Base-by-base conservation (phyloP, 148 eudicot genomes). In the Vaccinium corymbosum region DNA sequence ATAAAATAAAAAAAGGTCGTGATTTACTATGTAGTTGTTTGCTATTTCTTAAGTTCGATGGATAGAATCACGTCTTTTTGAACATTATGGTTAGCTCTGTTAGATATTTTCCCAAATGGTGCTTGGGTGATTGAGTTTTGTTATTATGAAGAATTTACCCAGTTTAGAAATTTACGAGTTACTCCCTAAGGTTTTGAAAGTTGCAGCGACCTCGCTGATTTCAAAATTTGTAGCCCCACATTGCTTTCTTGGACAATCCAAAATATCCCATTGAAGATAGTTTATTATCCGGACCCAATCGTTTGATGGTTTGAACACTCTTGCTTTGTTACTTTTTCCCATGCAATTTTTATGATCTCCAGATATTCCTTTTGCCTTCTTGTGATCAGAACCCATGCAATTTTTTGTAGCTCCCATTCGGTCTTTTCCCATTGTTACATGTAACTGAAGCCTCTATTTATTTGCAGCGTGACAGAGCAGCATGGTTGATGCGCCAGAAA, bases 401-500 rank as follows among this genome's bases (percentile, higher is more conserved):
- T 27, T 55, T 16, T 51, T 80, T 22, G 17, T 49, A 4, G 46
- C 51, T 61, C 56, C 78, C 15, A 51, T 56, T 52, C 42, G 2
- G 19, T 13, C 29, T 19, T 22, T 25, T 66, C 2, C 46, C 20
- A 57, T 29, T 71, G 4, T 25, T 51, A 56, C 11, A 55, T 83
- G 48, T 81, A 55, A 78, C 14, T 6, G 48, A 75, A 11, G 12
- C 64, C 83, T 13, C 55, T 75, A 27, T 75, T 1, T 70, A 76
- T 27, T 56, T 79, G 59, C 90, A 96, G 99, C 97, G 99, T 87
- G 98, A 96, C 87, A 91, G 99, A 86, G 99, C 99, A 76, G 98
- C 99, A 66, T 96, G 99, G 99, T 89, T 96, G 89, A 89, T 89
- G 89, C 88, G 83, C 52, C 85, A 91, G 19, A 89, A 92, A 82